These are phyloP conservation scores for Drechslerella coelobrocha DNA, from an alignment of 2,329 filamentous ascomycete genomes.

Conservation along the genomic window DNA sequence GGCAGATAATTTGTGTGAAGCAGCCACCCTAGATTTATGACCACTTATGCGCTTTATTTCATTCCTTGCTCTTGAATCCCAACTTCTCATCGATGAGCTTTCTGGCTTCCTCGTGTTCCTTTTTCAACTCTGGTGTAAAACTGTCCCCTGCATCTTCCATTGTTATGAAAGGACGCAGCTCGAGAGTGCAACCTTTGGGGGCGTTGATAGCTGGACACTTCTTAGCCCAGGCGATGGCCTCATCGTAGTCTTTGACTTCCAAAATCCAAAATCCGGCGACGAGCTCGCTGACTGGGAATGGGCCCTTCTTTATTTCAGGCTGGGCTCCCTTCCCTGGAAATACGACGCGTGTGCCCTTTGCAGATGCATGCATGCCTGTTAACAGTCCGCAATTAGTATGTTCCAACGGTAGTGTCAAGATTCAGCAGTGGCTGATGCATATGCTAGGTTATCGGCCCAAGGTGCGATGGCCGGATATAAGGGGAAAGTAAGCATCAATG, in stretches of 20 bases:
- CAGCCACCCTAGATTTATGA: not conserved
- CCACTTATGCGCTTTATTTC: not conserved
- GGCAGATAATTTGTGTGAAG: not conserved
- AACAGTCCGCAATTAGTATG: not conserved
- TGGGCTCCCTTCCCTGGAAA: slow-evolving; percentile 14
- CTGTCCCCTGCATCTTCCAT: slow-evolving; percentile 34
- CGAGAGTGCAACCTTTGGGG: slow-evolving; percentile 20
- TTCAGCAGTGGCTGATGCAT: not conserved
- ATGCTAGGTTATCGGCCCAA: not conserved
- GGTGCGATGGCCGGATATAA: not conserved
- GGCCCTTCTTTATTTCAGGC: slow-evolving; percentile 24
- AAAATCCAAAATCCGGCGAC: slow-evolving; percentile 44
- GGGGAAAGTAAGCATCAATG: not conserved
- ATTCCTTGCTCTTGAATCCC: slow-evolving; percentile 30
- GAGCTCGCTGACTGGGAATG: slow-evolving; percentile 31
- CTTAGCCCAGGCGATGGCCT: slow-evolving; percentile 38
- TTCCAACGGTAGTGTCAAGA: not conserved
- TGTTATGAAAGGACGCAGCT: slow-evolving; percentile 32
- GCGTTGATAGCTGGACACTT: slow-evolving; percentile 29
- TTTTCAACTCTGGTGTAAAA: slow-evolving; percentile 28
- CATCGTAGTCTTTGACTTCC: slow-evolving; percentile 34
- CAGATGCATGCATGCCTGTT: slow-evolving; percentile 42
- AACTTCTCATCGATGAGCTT: slow-evolving; percentile 23
- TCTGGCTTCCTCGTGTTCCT: slow-evolving; percentile 22
- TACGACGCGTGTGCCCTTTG: slow-evolving; percentile 24